Base-by-base conservation (phyloP, 1,284 basidiomycete genomes). In the Salmacisia buchloeana region DNA sequence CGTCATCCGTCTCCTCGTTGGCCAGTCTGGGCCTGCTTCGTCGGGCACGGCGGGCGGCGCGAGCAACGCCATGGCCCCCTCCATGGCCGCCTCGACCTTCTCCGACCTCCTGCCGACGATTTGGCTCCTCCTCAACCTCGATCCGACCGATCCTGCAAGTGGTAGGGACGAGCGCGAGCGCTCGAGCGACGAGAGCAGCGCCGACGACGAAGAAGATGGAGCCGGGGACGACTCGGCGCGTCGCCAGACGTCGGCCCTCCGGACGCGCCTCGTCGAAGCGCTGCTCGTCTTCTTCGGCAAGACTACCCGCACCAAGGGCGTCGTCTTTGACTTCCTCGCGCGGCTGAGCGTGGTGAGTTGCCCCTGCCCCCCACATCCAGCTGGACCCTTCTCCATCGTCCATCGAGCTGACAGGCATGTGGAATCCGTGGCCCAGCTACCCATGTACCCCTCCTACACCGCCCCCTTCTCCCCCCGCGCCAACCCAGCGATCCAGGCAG, bases 251-350 rank as follows among this genome's bases (percentile, higher is more conserved):
- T 21, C 5, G 59, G 12, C n/a, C n/a, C 25, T 38, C 29, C 23
- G 25, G 43, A 39, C 59, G 3, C 23, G 18, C n/a, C 60, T 62
- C 3, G 3, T 62, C 38, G 66, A 66, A 9, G 61, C 63, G 1
- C 43, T 72, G 5, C 59, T 72, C 12, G 59, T 66, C 9, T 63
- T 64, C 54, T 60, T 70, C 23, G 56, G 59, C n/a, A 61, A 62
- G 1, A 52, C 63, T 46, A 63, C 62, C 45, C 54, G 62, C 12
- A 64, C 68, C 57, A 72, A 72, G 61, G 61, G 65, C 18, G 58
- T 72, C 12, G 63, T 66, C 10, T 72, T 72, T 33, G 70, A 69
- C n/a, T 70, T 72, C 33, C 35, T 72, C 31, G 70, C 70, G 0
- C 64, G 70, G 2, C 54, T 66, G 25, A 35, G 23, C 10, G 54